Evolutionary conservation across 495 filamentous ascomycete genomes (phyloP).

Genomic region (Penicillium riverlandense): DNA sequence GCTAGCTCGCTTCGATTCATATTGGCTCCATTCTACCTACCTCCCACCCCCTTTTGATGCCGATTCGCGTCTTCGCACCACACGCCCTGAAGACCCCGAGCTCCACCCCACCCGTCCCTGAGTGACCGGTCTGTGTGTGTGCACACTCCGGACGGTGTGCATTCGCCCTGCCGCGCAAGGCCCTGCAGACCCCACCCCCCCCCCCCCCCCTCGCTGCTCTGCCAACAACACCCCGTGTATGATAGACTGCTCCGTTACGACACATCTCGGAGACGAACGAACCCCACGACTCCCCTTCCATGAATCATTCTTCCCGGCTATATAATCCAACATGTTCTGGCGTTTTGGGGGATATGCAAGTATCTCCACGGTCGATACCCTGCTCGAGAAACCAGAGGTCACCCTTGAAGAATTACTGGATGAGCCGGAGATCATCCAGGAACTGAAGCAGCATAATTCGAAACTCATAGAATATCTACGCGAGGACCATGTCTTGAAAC

Average conservation of each 20-base stretch:
- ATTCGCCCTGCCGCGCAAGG: constrained; percentile 3
- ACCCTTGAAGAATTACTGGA: constrained; percentile 93
- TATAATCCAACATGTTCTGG: constrained; percentile 85
- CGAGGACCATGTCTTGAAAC: constrained; percentile 78
- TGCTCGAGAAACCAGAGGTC: constrained; percentile 92
- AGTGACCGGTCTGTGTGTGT: constrained; percentile 5
- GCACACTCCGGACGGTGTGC: constrained; percentile 6
- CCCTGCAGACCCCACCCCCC: constrained; percentile 6
- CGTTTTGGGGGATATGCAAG: constrained; percentile 97
- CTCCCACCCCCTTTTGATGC: not conserved
- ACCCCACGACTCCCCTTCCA: constrained; percentile 23
- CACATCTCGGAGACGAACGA: constrained; percentile 15
- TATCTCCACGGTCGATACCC: constrained; percentile 89
- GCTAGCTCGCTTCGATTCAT: constrained; percentile 26
- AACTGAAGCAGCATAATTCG: constrained; percentile 95
- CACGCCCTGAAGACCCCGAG: not conserved
- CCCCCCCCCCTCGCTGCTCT: constrained; percentile 3
- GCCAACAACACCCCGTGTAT: constrained; percentile 13
- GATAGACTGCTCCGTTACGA: constrained; percentile 25
- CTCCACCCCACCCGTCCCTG: constrained; percentile 2
- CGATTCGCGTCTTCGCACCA: not conserved
- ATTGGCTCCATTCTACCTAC: constrained; percentile 3
- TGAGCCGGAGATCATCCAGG: constrained; percentile 91
- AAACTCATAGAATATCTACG: constrained; percentile 96
- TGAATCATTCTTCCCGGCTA: constrained; percentile 33